phyloP scores from a whole-genome alignment of 192 early-diverging fungal species.

The Backusella tarrabulga region DNA sequence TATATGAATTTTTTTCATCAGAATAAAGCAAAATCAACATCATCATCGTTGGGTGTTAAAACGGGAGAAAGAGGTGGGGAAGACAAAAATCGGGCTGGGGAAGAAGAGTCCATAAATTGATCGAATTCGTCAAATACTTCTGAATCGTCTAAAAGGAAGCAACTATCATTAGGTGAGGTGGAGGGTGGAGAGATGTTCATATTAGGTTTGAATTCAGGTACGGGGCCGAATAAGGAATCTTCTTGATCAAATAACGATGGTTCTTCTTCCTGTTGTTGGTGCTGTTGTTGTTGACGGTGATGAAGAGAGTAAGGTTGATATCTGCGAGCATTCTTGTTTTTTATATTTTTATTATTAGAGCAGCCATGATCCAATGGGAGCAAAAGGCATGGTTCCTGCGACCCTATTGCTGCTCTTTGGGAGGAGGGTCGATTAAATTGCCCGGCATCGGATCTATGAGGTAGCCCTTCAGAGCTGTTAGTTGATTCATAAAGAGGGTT shows the following conservation, averaged over 20 bases:
- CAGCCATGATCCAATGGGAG: neutral
- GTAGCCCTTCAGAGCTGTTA: neutral
- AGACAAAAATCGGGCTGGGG: neutral
- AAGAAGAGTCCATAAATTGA: conserved; percentile 4
- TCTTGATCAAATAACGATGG: neutral
- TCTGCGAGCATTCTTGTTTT: neutral
- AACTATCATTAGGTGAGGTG: neutral
- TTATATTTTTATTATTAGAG: neutral
- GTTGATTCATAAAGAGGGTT: neutral
- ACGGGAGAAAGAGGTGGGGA: neutral
- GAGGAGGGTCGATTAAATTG: neutral
- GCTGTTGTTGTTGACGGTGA: neutral
- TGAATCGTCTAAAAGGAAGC: neutral
- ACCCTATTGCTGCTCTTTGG: neutral
- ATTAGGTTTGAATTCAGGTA: neutral
- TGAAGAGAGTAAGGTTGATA: neutral
- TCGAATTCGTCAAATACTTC: conserved; percentile 1
- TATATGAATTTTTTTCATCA: neutral
- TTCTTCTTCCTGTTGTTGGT: neutral
- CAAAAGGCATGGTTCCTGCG: neutral
- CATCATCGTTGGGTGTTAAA: neutral
- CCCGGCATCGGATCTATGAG: neutral
- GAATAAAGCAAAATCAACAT: neutral
- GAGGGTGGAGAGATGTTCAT: neutral
- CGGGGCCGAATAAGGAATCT: neutral